Evolutionary conservation across 495 filamentous ascomycete species (phyloP), one percentile per base, ranked within the genome.

Genomic region (Lentithecium fluviatile): DNA sequence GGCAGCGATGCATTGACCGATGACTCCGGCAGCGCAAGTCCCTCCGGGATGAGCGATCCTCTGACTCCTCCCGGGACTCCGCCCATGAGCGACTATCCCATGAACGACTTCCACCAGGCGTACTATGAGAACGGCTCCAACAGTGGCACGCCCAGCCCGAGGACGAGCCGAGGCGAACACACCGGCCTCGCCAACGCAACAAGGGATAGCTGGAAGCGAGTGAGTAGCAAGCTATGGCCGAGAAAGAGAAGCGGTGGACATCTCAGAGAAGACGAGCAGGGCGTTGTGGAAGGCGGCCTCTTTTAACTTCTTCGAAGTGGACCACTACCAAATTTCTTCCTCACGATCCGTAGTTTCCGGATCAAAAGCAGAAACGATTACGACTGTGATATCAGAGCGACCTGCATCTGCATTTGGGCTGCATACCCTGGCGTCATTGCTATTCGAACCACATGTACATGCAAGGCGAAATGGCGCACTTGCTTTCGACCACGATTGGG

Each of bases 41-140:
- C 66, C 5, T 61, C 59, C 47, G 64, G 60, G 12, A n/a, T 65
- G 23, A 55, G 56, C 51, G 69, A 66, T 24, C 71, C 70, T 3
- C 70, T 72, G 50, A 76, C 74, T 19, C 74, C 74, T 10, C 74
- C 74, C 11, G 72, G 62, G 8, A 75, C 69, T 20, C 73, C 74
- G 8, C 73, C 73, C 7, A 66, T 68, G 54, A 71, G 67, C 56
- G 74, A 75, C 21, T 56, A 52, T 38, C 47, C 56, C 13, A 67
- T 58, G 61, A 26, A 20, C n/a, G 61, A 64, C 29, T 64, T 46
- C 42, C 55, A 64, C 37, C 61, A 64, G 40, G 26, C 61, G 40
- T 68, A 64, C 54, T 69, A 69, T 49, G 66, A 65, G 12, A 29
- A 12, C 25, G 60, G 56, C 36, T 45, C 60, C 11, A 36, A 56